Conservation (phyloP, 371 early-diverging fungal species). For the Furculomyces boomerangus region DNA sequence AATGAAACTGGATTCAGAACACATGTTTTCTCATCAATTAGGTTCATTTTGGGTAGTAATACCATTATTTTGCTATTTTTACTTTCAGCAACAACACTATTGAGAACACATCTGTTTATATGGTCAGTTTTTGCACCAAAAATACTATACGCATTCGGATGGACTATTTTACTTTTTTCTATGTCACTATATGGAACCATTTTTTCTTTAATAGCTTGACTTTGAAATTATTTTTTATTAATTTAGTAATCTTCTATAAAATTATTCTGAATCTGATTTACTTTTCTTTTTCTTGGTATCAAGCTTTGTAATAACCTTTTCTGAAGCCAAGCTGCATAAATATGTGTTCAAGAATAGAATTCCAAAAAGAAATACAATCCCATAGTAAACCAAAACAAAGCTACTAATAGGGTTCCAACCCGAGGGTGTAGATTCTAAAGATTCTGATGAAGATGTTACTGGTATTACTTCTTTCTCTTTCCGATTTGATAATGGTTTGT, state of each 20-base stretch:
- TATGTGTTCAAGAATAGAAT: not conserved
- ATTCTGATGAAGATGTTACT: not conserved
- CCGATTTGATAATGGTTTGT: not conserved
- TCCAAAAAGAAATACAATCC: not conserved
- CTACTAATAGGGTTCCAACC: not conserved
- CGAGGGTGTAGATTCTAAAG: too few relatives aligned
- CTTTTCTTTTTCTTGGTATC: not conserved
- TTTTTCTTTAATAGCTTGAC: not conserved
- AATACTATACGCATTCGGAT: conserved; percentile 39
- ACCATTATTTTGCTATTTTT: not conserved
- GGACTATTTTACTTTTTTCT: not conserved
- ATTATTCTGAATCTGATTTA: not conserved
- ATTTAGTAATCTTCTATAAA: not conserved
- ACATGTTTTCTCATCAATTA: conserved; percentile 16
- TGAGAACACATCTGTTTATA: conserved; percentile 58
- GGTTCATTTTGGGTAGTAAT: conserved; percentile 15
- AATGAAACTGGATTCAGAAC: not conserved
- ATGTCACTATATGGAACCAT: not conserved
- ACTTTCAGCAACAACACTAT: conserved; percentile 16
- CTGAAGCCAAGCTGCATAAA: not conserved
- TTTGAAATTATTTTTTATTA: not conserved
- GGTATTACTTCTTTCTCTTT: not conserved
- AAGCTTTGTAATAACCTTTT: not conserved
- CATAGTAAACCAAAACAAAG: not conserved
- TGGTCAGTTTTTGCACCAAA: conserved; percentile 79